Evolutionary conservation across 1,284 basidiomycete genomes (phyloP), one percentile per base, ranked within the genome.

Genomic region (Ceratobasidium sp.): DNA sequence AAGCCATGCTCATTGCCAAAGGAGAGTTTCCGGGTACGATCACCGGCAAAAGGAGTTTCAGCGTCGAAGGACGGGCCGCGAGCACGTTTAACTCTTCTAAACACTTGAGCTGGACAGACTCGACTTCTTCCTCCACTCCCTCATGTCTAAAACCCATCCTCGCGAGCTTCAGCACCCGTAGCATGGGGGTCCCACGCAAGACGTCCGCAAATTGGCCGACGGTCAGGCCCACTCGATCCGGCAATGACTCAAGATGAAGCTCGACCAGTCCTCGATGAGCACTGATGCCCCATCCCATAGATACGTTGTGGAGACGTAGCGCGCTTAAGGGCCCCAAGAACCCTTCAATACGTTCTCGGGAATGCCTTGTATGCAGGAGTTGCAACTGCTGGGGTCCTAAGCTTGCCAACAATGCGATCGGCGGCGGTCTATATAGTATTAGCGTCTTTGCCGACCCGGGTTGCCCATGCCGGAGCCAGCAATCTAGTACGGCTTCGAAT

Each of bases 221-320:
- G 9, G 55, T 70, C 21, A 44, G 67, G 9, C 67, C 44, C 28
- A 43, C 44, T 3, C 9, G 30, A 30, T 32, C 67, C 7, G 43
- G 52, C 38, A 70, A 18, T 11, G 64, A 57, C 28, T 70, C 55
- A 21, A 70, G 23, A 11, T 59, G 55, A 0, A 70, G 38, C 30
- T 70, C 55, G n/a, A 55, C 26, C 13, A 58, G 38, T 13, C 44
- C 55, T 14, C 26, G 55, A 44, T 58, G 21, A 57, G 44, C 43
- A 21, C 38, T 54, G 9, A 8, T 30, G 8, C 30, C 44, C 55
- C 54, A 70, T 26, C 67, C 43, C 23, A 70, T 58, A n/a, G 44
- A 58, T n/a, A 70, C 64, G 52, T 69, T 69, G 52, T 46, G 64
- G 23, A 69, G 21, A 18, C 49, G 55, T 13, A 70, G 28, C 28